Percentiles rank a stretch among this genome's conserved stretches.
Conservation (phyloP, 2,329 filamentous ascomycete species). For the Penicillium sumatraense region DNA sequence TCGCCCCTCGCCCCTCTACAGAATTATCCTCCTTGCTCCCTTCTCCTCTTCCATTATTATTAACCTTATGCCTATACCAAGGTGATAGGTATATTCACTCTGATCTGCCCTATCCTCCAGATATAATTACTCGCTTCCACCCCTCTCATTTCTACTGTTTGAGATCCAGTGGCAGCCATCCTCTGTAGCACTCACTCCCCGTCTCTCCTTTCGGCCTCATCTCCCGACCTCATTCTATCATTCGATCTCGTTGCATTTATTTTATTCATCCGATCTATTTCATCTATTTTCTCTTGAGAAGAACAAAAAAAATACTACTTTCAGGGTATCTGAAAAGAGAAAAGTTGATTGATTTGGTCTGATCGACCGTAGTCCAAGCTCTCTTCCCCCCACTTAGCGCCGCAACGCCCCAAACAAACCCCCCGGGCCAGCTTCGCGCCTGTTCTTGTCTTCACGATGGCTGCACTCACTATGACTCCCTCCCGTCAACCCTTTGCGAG, state of each 20-base stretch:
- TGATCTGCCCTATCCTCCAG: neutral
- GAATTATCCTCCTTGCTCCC: slow-evolving; percentile 11
- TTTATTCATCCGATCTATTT: neutral
- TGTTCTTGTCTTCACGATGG: slow-evolving; percentile 37
- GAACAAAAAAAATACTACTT: neutral
- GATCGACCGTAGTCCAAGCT: slow-evolving; percentile 11
- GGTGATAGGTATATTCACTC: neutral
- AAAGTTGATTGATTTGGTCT: neutral
- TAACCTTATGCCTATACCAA: neutral
- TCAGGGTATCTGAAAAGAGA: neutral
- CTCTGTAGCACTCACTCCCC: neutral
- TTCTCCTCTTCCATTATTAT: neutral
- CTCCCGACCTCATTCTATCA: slow-evolving; percentile 8
- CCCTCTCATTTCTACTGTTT: neutral
- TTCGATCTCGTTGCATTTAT: too few relatives aligned
- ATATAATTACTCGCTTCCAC: neutral
- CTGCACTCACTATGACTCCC: slow-evolving; percentile 41
- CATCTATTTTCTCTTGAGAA: neutral
- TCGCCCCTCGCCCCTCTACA: slow-evolving; percentile 10
- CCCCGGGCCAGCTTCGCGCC: slow-evolving; percentile 2
- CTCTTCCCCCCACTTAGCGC: slow-evolving; percentile 31
- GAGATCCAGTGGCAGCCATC: neutral
- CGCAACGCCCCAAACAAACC: slow-evolving; percentile 31
- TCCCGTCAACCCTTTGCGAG: slow-evolving; percentile 42
- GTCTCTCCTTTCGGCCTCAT: neutral